phyloP scores from a whole-genome alignment of 2,329 filamentous ascomycete species.

The Fusarium equiseti region DNA sequence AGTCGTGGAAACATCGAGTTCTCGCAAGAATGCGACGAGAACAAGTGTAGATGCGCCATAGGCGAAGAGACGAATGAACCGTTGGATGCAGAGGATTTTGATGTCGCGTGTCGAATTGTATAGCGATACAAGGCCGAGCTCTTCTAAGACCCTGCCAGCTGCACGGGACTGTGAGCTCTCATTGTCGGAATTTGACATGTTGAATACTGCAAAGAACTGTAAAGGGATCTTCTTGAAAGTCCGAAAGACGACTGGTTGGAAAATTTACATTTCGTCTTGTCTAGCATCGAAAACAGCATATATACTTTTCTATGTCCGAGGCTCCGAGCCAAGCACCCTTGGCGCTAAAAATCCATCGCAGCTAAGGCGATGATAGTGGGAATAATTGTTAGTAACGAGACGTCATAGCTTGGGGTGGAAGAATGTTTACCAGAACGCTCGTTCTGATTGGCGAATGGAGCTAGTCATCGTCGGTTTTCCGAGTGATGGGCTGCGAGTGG shows the following conservation, averaged over 20 bases:
- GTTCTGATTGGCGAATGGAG: not conserved
- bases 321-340: constrained; percentile 9
- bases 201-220: accelerated
- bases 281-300: not conserved
- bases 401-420: constrained; percentile 6
- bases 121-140: constrained; percentile 47
- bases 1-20: constrained; percentile 62
- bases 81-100: constrained; percentile 68
- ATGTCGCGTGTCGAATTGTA: constrained; percentile 37
- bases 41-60: constrained; percentile 71
- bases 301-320: constrained; percentile 21
- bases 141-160: constrained; percentile 23
- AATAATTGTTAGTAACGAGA: not conserved
- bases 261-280: not conserved
- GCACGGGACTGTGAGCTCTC: not conserved
- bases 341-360: not conserved
- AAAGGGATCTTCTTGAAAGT: accelerated
- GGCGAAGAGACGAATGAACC: constrained; percentile 72
- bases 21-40: constrained; percentile 67
- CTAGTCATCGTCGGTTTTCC: constrained; percentile 7
- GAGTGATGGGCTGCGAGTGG: accelerated
- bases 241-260: accelerated
- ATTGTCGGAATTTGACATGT: constrained; percentile 1
- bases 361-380: not conserved
- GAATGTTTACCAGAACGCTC: not conserved